Conservation (phyloP, 148 eudicot species). For the Silene conica region DNA sequence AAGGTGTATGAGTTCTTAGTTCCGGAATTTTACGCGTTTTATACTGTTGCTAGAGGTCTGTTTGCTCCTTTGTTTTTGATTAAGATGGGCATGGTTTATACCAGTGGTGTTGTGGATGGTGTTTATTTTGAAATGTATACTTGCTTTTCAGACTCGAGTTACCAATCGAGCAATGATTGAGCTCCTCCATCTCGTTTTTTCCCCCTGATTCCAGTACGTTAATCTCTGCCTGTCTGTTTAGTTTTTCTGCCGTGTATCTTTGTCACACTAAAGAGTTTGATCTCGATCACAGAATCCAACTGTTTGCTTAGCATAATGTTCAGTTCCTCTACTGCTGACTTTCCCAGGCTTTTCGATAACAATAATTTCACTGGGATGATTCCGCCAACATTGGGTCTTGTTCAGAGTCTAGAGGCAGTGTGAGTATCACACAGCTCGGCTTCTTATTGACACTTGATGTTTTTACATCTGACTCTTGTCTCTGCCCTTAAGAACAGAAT, state of each 20-base stretch:
- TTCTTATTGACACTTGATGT: background rate
- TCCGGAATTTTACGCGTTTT: constrained; percentile 48
- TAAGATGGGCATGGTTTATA: constrained; percentile 40
- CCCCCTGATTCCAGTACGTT: no score
- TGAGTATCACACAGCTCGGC: constrained; percentile 34
- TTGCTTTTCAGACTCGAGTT: no score
- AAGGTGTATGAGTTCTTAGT: constrained; percentile 44
- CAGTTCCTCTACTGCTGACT: background rate
- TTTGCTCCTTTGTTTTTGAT: constrained; percentile 54
- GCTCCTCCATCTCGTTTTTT: no score
- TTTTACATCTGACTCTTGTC: no score
- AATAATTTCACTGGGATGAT: constrained; percentile 51
- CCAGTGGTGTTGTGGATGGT: constrained; percentile 43
- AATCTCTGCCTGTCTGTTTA: no score
- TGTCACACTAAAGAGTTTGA: no score
- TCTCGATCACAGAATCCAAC: no score
- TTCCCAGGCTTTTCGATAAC: constrained; percentile 67
- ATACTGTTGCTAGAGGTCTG: constrained; percentile 60
- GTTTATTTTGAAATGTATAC: no score
- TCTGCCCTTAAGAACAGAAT: no score
- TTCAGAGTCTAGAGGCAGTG: constrained; percentile 55
- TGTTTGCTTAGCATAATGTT: no score
- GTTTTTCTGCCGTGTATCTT: no score
- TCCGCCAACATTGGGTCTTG: constrained; percentile 54
- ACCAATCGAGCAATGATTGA: no score